phyloP scores from a whole-genome alignment of 2,329 filamentous ascomycete genomes.

The Chrysoporthe austroafricana region DNA sequence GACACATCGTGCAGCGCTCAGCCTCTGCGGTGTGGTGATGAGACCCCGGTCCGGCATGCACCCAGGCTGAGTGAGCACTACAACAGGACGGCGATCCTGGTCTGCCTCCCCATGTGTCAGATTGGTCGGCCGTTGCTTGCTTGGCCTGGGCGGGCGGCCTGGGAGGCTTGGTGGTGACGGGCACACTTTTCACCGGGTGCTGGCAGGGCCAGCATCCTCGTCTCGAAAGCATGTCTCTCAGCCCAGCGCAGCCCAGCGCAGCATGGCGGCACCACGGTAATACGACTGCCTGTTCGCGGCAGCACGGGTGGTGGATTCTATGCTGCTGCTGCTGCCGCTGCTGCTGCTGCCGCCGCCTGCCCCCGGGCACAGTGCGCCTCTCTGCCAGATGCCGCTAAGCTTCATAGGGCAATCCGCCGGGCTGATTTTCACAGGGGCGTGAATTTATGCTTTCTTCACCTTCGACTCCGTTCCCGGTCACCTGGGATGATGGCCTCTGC shows the following conservation, averaged over 20 bases:
- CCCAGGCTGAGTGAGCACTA: background rate
- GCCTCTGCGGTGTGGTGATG: background rate
- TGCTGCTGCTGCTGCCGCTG: no score
- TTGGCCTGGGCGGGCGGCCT: background rate
- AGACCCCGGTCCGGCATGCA: background rate
- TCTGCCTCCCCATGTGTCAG: no score
- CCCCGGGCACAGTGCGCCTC: slow-evolving; percentile 13
- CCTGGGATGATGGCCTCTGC: slow-evolving; percentile 23
- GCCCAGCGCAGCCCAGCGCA: background rate
- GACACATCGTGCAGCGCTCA: slow-evolving; percentile 15
- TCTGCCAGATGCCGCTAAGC: slow-evolving; percentile 10
- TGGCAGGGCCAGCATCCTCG: background rate
- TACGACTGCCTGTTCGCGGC: background rate
- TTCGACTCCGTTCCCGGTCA: slow-evolving; percentile 17
- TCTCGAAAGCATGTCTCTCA: background rate
- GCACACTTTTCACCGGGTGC: background rate
- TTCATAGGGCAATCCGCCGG: slow-evolving; percentile 16
- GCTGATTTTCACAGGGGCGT: slow-evolving; percentile 24
- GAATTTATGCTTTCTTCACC: slow-evolving; percentile 7
- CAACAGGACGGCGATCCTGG: no score
- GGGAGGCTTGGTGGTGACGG: background rate
- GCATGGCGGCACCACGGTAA: background rate
- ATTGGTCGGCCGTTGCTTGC: no score
- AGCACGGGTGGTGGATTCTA: background rate
- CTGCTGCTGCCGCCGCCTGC: background rate